Base-by-base conservation (phyloP, 371 early-diverging fungal species). In the Mortierella sp. region DNA sequence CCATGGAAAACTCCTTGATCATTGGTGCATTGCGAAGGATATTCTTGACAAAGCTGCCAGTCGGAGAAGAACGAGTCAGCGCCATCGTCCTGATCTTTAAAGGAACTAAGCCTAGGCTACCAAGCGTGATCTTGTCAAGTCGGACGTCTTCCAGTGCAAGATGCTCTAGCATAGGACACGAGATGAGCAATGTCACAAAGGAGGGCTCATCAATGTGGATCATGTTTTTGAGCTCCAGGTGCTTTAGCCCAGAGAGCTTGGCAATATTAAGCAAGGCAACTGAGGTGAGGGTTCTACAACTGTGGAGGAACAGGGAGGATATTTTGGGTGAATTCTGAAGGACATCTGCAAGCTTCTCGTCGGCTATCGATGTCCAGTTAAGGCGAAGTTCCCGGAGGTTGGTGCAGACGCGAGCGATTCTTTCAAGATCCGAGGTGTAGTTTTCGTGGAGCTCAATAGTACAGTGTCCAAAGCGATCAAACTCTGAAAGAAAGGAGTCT, bases 391-490 rank as follows among this genome's bases (percentile, higher is more conserved):
- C 71, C 12, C 65, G 64, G 1, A 80, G 72, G 40, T 68, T 64
- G 32, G 64, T 47, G 54, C 81, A 80, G 35, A 61, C 45, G n/a
- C 45, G 57, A 10, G 81, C 81, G 45, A 80, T 68, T 49, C 64
- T 61, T 9, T 64, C 65, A 31, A 80, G 59, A 32, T 80, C 72
- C 0, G 75, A 75, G n/a, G 66, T 67, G 61, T 68, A 68, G 66
- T 61, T 75, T 53, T 80, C 81, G 22, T 80, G 75, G 23, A 80
- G 62, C 40, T 80, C 75, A 31, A 75, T 40, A 1, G 68, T 64
- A 28, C 65, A 61, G 47, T 61, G 81, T 31, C 81, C 81, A 54
- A 75, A 80, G 29, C 75, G 75, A n/a, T 67, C 61, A 53, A 80
- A 71, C 35, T 71, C 75, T 35, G 75, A 49, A 15, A 75, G 61